A percentile compares a stretch with the other conserved stretches of the same genome.
phyloP scores from a whole-genome alignment of 176 grass and related monocot genomes.

The Melocanna baccifera region DNA sequence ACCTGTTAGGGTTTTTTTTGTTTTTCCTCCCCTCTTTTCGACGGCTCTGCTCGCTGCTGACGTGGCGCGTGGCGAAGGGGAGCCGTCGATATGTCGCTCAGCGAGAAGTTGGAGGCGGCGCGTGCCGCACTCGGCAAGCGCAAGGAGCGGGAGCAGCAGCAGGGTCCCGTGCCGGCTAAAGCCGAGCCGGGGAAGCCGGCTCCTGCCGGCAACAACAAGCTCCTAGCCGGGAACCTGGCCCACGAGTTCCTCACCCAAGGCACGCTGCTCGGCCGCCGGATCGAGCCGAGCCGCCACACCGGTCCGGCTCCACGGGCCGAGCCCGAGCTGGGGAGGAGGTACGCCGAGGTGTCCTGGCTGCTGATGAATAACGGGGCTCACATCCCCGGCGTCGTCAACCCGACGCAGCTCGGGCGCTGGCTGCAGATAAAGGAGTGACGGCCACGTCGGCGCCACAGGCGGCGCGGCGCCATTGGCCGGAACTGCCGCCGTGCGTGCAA shows the following conservation, averaged over 20 bases:
- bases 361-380: constrained; percentile 50
- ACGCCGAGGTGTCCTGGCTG: constrained; percentile 56
- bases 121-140: constrained; percentile 61
- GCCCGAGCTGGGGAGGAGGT: constrained; percentile 33
- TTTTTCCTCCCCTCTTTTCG: neutral
- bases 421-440: constrained; percentile 59
- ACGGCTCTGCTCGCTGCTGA: constrained; percentile 18
- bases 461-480: neutral
- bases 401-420: constrained; percentile 75
- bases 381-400: constrained; percentile 80
- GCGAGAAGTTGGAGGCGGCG: constrained; percentile 50
- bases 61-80: constrained; percentile 20
- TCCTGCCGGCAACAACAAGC: constrained; percentile 36
- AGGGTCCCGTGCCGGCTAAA: constrained; percentile 16
- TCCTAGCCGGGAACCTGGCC: constrained; percentile 72
- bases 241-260: constrained; percentile 77
- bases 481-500: neutral
- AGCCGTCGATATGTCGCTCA: constrained; percentile 60
- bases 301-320: constrained; percentile 7
- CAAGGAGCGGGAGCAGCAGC: constrained; percentile 50
- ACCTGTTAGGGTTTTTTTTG: neutral
- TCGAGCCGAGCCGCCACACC: constrained; percentile 14
- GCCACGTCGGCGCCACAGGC: neutral
- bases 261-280: constrained; percentile 54
- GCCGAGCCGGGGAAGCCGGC: constrained; percentile 35